Evolutionary conservation across 306 rosid genomes (phyloP).

Genomic region (Geum urbanum): DNA sequence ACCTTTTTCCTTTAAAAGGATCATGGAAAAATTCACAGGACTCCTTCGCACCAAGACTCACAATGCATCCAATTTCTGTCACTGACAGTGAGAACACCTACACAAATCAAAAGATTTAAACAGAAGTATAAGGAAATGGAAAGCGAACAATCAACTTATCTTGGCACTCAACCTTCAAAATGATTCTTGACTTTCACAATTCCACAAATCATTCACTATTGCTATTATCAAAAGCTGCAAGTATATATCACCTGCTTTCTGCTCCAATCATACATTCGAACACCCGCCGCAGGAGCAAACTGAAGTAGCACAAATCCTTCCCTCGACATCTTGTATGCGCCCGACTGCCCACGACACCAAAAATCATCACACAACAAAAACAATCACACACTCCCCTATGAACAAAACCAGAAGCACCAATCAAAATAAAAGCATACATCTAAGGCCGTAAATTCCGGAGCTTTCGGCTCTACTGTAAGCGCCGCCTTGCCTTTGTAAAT

Average conservation of each 20-base stretch:
- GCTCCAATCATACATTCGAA: slow-evolving; percentile 79
- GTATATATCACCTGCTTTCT: slow-evolving; percentile 66
- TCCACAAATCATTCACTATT: not conserved
- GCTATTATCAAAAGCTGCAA: not conserved
- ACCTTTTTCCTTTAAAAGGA: slow-evolving; percentile 71
- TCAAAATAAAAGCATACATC: slow-evolving; percentile 53
- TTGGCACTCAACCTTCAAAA: not conserved
- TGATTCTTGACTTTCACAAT: not conserved
- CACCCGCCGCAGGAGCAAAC: slow-evolving; percentile 79
- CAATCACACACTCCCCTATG: not conserved
- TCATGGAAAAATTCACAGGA: slow-evolving; percentile 76
- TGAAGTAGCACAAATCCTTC: slow-evolving; percentile 88
- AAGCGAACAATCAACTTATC: not conserved
- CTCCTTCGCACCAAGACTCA: slow-evolving; percentile 64
- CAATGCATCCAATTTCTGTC: slow-evolving; percentile 71
- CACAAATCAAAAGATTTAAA: slow-evolving; percentile 26
- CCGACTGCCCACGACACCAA: slow-evolving; percentile 54
- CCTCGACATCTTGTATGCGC: slow-evolving; percentile 78
- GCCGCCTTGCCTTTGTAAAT: slow-evolving; percentile 97
- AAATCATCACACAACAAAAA: slow-evolving; percentile 22
- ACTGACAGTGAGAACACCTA: slow-evolving; percentile 80
- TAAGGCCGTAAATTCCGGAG: slow-evolving; percentile 66
- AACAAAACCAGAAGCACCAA: not conserved
- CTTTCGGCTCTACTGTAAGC: slow-evolving; percentile 72
- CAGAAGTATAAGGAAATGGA: not conserved